Base-by-base conservation (phyloP, 2,329 filamentous ascomycete genomes). In the Cladosporium sp. region DNA sequence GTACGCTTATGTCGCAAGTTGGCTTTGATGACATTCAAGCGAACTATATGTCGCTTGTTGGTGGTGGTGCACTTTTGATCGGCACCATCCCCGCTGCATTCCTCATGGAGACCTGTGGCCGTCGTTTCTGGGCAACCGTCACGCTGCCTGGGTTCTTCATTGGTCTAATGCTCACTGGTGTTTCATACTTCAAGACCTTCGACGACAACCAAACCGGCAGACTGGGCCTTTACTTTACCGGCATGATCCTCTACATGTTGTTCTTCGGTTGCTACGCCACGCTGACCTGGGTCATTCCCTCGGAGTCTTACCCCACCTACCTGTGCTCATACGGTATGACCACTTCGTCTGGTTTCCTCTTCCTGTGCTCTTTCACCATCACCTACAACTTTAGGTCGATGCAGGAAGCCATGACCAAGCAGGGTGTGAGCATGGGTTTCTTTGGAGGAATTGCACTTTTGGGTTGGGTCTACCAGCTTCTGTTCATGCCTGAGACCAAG, bases 401-500 rank as follows among this genome's bases (percentile, higher is more conserved):
- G 85, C 80, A 85, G 65, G 65, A 77, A 0, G 78, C 80, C n/a
- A 85, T 89, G 78, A 79, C 75, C 7, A 73, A 70, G 29, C 86
- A 83, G 1, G 85, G 85, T 9, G 72, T 88, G 0, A 74, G 80
- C 0, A 75, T 88, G 0, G 85, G 85, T 2, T 88, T 89, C 68
- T 89, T 87, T 64, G 85, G 85, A 4, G 85, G 85, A 12, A 88
- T 88, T 48, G 85, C 85, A 0, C 76, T 85, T 0, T 8, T 88
- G 0, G 85, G 84, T 11, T 86, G 83, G 78, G 71, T 86, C 58
- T 88, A 88, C 66, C 85, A 88, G 69, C 73, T 88, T 41, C 64
- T 88, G 43, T 88, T 88, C 69, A 88, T 88, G 85, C 84, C 83
- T 0, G 84, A 88, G 72, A 88, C 85, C 2, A 87, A 87, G 73